Evolutionary conservation across 192 early-diverging fungal species (phyloP).

Genomic region (Coemansia sp.): DNA sequence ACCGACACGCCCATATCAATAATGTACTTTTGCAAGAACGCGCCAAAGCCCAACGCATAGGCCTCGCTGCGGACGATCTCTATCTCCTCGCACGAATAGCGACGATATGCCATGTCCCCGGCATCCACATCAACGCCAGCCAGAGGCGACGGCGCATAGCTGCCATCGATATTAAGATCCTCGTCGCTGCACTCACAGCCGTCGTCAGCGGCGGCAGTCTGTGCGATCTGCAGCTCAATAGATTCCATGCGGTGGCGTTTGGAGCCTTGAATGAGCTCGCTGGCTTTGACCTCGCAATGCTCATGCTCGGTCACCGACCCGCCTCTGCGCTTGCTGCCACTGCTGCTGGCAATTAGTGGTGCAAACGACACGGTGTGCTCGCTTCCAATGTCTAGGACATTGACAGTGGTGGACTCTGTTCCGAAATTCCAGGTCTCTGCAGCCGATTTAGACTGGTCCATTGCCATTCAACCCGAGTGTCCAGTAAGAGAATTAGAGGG

Average conservation of each 20-base stretch:
- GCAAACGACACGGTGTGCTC: neutral
- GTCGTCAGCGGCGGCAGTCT: neutral
- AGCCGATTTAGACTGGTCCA: neutral
- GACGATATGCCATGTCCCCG: conserved; percentile 4
- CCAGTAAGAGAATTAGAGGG: neutral
- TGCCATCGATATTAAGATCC: conserved; percentile 41
- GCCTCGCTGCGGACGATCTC: conserved; percentile 40
- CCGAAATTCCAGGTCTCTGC: neutral
- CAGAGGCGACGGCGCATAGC: conserved; percentile 44
- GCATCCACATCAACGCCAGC: neutral
- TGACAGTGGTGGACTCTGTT: neutral
- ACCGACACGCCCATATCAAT: conserved; percentile 53
- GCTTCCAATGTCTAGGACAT: neutral
- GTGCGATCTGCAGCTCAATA: neutral
- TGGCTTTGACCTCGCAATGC: neutral
- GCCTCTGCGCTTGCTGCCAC: conserved; percentile 26
- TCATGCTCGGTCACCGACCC: conserved; percentile 7
- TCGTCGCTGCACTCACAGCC: conserved; percentile 8
- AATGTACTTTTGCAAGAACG: conserved; percentile 66
- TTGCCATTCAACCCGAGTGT: neutral
- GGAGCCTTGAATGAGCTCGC: neutral
- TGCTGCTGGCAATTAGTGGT: conserved; percentile 6
- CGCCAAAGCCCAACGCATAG: conserved; percentile 25
- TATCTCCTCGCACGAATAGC: conserved; percentile 32
- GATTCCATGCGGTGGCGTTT: conserved; percentile 29